Base-by-base conservation (phyloP, 352 stramenopile genomes). In the Pythium phragmitis region DNA sequence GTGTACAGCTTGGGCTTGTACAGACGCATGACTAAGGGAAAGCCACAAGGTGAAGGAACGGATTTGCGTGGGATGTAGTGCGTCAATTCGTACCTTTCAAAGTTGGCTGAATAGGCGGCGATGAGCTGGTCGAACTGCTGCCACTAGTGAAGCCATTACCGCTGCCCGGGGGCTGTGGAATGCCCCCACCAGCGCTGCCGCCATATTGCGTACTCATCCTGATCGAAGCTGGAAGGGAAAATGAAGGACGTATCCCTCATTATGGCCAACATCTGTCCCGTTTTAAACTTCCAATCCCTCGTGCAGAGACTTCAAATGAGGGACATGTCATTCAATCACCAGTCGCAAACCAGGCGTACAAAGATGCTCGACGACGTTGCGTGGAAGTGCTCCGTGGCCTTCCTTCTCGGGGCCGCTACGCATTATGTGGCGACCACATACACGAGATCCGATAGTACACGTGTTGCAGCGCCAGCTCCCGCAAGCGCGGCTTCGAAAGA, bases 1-100 rank as follows among this genome's bases (percentile, higher is more conserved):
- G 77, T 87, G 68, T 80, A 89, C 30, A 97, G 73, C 69, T 83
- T 83, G 23, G 90, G 90, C 68, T 96, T 96, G 80, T 96, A 97
- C 26, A 97, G 68, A 16, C 90, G 84, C 90, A 97, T 97, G 17
- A 97, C 90, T 93, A 58, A 28, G 23, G 30, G 11, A 42, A 17
- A 26, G 19, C 23, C 36, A 19, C 23, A 19, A 2, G 6, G 49
- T 41, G 1, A 14, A 8, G 8, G 3, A 23, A 13, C 23, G 5
- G 5, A 30, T 50, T 30, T 28, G 17, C 36, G 37, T 37, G 14
- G 49, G 23, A 51, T 53, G 37, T 19, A 65, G 23, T 5, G 36
- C 21, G n/a, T 11, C 6, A 23, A 45, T 43, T 34, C 26, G 3
- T 30, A 90, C 83, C 83, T 84, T 94, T 94, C 14, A 94, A 77